Evolutionary conservation across 176 grass and related monocot species (phyloP), one percentile per base, ranked within the genome.

Genomic region (Secale cereale): DNA sequence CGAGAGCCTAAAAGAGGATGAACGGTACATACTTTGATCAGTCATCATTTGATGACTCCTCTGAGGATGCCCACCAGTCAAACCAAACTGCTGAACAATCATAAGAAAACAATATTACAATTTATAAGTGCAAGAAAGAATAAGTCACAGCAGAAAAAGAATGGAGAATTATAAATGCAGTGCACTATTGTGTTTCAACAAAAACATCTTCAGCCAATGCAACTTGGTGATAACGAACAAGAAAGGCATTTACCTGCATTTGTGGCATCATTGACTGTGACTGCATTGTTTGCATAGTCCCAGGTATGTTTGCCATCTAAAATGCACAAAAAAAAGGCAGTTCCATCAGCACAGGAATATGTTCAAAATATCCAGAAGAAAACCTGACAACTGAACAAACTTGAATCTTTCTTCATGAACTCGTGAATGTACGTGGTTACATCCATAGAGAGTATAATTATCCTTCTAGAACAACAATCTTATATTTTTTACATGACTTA

Each of bases 201-300:
- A 63, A 71, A 69, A 35, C 78, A 86, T 76, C 17, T 32, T 27
- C 73, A 76, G 17, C 73, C 16, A 54, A 76, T 54, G 15, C 28
- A 10, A 32, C 73, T 54, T 54, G 15, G 10, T 31, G 63, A 72
- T 52, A 85, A 14, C 15, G 3, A 81, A 57, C 13, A 83, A 85
- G 50, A 83, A 78, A 76, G 40, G 22, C 30, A 67, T 79, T 78
- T 28, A 97, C 95, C 89, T 93, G 96, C 87, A 98, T 89, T 80
- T 94, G 90, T 13, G 93, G 87, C 76, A 94, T 68, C 77, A 89
- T 80, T 3, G 90, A 88, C 67, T 90, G 90, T 67, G 93, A 90
- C 90, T 94, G 92, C 95, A 94, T 97, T 61, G 92, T 86, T 91
- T 94, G 92, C 95, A 94, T 97, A 54, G 92, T 86, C 77, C 89